Percentiles rank a stretch among this genome's conserved stretches.
Evolutionary conservation across 31 red algal species (phyloP).

Genomic region (Bonnemaisonia californica): DNA sequence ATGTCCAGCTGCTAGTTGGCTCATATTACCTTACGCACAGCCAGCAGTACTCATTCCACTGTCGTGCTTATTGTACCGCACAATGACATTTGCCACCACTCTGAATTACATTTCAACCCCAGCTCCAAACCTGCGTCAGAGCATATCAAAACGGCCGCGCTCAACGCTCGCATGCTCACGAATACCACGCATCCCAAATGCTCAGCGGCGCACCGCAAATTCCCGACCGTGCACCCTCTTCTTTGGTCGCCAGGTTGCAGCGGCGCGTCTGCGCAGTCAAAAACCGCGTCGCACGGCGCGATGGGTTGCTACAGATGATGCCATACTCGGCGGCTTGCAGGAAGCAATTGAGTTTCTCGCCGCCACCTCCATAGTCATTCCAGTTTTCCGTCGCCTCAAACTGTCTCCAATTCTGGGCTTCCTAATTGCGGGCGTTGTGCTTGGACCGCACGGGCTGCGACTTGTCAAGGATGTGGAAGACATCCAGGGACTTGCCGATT

Average conservation of each 20-base stretch:
- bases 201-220: neutral
- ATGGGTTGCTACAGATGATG: constrained; percentile 37
- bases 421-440: constrained; percentile 76
- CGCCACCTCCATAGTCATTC: constrained; percentile 74
- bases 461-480: constrained; percentile 90
- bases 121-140: neutral
- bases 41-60: too few species aligned
- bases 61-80: too few species aligned
- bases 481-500: constrained; percentile 79
- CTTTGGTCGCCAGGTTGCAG: neutral
- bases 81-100: neutral
- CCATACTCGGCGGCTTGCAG: constrained; percentile 55
- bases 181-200: neutral
- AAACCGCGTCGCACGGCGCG: neutral
- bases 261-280: neutral
- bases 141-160: neutral
- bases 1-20: too few species aligned
- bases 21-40: too few species aligned
- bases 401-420: constrained; percentile 91
- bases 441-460: constrained; percentile 87
- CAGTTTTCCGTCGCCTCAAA: constrained; percentile 82
- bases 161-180: neutral
- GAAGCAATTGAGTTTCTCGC: constrained; percentile 78
- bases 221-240: neutral
- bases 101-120: neutral